These are phyloP conservation scores for Trichophyton mentagrophytes DNA, from an alignment of 2,329 filamentous ascomycete species.

Conservation along the genomic window DNA sequence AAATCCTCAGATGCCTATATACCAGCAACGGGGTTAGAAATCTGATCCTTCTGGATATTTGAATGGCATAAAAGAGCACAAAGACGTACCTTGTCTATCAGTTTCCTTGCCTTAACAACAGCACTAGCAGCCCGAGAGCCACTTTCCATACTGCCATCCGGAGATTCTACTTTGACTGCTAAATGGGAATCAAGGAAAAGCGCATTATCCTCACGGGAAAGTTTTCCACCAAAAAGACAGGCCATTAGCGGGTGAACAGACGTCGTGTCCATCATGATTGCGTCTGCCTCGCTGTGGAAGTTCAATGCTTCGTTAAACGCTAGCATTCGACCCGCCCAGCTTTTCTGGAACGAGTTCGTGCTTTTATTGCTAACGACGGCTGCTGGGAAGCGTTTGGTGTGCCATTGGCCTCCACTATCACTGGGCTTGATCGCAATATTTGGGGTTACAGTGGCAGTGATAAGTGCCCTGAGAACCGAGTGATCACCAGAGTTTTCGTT, in stretches of 20 bases:
- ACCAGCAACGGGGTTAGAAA: not conserved
- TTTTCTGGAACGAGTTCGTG: not conserved
- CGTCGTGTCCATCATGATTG: not conserved
- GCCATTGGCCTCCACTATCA: constrained; percentile 10
- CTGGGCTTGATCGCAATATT: constrained; percentile 29
- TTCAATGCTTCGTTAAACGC: not conserved
- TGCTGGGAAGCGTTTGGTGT: constrained; percentile 18
- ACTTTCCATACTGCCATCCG: not conserved
- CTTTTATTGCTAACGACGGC: constrained; percentile 19
- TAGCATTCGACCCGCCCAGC: not conserved
- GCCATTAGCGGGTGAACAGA: constrained; percentile 1
- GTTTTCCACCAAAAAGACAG: constrained; percentile 1
- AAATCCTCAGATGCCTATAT: not conserved
- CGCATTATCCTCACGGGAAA: not conserved
- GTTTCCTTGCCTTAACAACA: not conserved
- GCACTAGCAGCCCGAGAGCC: not conserved
- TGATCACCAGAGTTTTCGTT: constrained; percentile 36
- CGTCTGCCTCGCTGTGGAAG: not conserved
- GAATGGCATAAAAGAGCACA: not conserved
- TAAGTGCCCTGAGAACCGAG: constrained; percentile 36
- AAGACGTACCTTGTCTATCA: not conserved
- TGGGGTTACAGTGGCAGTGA: constrained; percentile 34
- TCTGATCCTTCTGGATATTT: not conserved
- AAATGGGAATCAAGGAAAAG: not conserved
- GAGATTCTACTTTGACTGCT: not conserved